Evolutionary conservation across 345 rosid genomes (phyloP).

Genomic region (Lagerstroemia speciosa): DNA sequence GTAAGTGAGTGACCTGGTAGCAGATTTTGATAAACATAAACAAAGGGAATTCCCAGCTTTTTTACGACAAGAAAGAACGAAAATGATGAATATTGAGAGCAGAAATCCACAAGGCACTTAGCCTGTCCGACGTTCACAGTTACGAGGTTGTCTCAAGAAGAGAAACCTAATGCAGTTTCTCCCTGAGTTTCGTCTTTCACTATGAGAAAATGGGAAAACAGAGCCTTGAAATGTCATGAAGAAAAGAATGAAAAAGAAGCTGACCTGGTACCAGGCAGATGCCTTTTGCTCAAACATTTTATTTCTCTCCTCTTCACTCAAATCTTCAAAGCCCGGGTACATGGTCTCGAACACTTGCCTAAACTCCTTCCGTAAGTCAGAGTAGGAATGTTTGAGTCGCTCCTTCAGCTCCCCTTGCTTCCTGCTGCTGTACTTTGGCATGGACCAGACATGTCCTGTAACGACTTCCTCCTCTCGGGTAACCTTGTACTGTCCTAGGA

Average conservation of each 20-base stretch:
- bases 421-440: constrained; percentile 60
- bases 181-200: no score
- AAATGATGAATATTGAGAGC: neutral
- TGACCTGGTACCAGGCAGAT: constrained; percentile 82
- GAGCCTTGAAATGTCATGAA: neutral
- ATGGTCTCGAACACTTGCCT: constrained; percentile 49
- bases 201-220: neutral
- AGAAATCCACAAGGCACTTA: no score
- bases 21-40: neutral
- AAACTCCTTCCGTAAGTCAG: constrained; percentile 62
- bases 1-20: constrained; percentile 72
- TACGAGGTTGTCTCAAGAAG: neutral
- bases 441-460: constrained; percentile 92
- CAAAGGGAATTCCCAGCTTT: neutral
- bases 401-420: constrained; percentile 75
- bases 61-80: neutral
- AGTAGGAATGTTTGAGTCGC: constrained; percentile 63
- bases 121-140: neutral
- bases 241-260: neutral
- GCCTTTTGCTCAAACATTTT: constrained; percentile 60
- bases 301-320: constrained; percentile 52
- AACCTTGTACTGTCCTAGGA: constrained; percentile 70
- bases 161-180: neutral
- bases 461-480: constrained; percentile 83
- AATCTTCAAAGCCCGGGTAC: constrained; percentile 32